Base-by-base conservation (phyloP, 1,284 basidiomycete species). In the Ceratobasidium sp. region DNA sequence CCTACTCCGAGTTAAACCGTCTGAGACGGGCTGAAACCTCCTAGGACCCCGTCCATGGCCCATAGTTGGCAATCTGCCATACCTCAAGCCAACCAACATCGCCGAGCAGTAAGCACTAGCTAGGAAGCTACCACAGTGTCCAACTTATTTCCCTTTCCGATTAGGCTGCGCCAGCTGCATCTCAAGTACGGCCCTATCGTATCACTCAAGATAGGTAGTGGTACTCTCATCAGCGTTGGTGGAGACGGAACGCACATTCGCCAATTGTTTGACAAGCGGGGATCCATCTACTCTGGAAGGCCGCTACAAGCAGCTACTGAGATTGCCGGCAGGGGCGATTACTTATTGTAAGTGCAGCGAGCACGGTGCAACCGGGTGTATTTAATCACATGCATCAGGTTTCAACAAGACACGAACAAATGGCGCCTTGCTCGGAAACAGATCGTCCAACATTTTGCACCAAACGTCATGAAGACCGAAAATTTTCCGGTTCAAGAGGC, bases 261-360 rank as follows among this genome's bases (percentile, higher is more conserved):
- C 38, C 57, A 78, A 16, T 44, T 78, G 14, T 54, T 78, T 5
- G 69, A 78, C 52, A 78, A 78, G 41, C 68, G 77, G 52, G 77
- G 77, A 1, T 50, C 68, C 3, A 55, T 78, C 20, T 78, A 78
- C 38, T 78, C 73, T 18, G 62, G 62, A n/a, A 12, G 73, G 5
- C 73, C 73, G 1, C 50, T 65, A 1, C 46, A 75, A 23, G 20
- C 38, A 35, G 2, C 62, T 35, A 75, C 73, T n/a, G 73, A 75
- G 48, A 66, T 75, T 6, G 73, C 73, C 7, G 57, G 48, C 62
- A 38, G 33, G 16, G 73, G 73, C 10, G 73, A 75, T 46, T 48
- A 44, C 50, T 35, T 65, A 12, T 27, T 75, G 73, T 75, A 52
- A 64, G 73, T 55, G 54, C n/a, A 23, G 33, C 18, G 5, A n/a